Evolutionary conservation across 345 rosid genomes (phyloP), one percentile per base, ranked within the genome.

Genomic region (Luvunga scandens): DNA sequence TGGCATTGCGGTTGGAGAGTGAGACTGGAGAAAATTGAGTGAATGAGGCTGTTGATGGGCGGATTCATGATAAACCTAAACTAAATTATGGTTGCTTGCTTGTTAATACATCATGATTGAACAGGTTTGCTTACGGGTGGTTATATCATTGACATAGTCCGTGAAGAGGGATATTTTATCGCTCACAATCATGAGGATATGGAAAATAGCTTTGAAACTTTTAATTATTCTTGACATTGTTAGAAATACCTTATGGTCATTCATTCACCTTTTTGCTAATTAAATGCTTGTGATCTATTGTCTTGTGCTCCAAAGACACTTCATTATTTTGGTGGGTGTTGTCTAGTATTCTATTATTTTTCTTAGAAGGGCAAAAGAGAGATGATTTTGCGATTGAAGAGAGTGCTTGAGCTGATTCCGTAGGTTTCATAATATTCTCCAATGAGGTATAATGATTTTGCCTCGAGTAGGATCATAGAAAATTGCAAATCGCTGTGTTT

Each of bases 21-120:
- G 62, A 45, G 25, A 59, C 34, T 21, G 24, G 8, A 48, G 68
- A 65, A 28, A 34, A 33, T 66, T 71, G 33, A 71, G 73, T 25
- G 69, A 75, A 57, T 28, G 73, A 67, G 72, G 38, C 34, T 53
- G 78, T 65, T 14, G 64, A 12, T 18, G 42, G 59, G 39, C 19
- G 34, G 62, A 27, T 59, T 39, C 30, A 30, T 66, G 73, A 33
- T 57, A n/a, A 64, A 66, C 34, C 45, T 57, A 45, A 74, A 36
- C 61, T 33, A 64, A 19, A 30, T 73, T 30, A 5, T 60, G 75
- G 78, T 79, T 79, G 75, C 82, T 74, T 74, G 69, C 14, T n/a
- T 74, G 31, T 38, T 74, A 79, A 79, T 60, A n/a, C 61, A 67
- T 73, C 82, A 79, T 74, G 30, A 79, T 74, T 59, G 62, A 67